Evolutionary conservation across 495 filamentous ascomycete genomes (phyloP).

Genomic region (Penicillium robsamsonii): DNA sequence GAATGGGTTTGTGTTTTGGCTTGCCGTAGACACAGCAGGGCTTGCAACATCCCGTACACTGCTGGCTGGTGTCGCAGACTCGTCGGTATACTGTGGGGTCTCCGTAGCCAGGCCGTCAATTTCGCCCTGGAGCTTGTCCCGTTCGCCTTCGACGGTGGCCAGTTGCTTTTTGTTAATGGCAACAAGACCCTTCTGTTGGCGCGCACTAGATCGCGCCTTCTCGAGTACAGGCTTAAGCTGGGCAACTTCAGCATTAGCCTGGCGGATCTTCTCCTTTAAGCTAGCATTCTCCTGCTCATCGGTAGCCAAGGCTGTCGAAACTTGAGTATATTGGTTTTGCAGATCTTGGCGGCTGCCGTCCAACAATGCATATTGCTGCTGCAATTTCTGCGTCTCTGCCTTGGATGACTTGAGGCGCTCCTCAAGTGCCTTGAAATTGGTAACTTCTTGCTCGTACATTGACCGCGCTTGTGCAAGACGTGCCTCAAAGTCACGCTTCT

Average conservation of each 20-base stretch:
- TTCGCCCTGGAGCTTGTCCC: slow-evolving; percentile 78
- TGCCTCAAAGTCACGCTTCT: slow-evolving; percentile 89
- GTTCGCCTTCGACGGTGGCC: slow-evolving; percentile 79
- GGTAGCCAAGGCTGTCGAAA: slow-evolving; percentile 68
- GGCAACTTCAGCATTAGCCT: slow-evolving; percentile 74
- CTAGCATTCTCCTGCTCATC: slow-evolving; percentile 85
- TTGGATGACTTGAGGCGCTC: slow-evolving; percentile 72
- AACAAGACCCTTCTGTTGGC: slow-evolving; percentile 92
- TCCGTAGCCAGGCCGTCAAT: slow-evolving; percentile 66
- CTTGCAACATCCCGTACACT: slow-evolving; percentile 50
- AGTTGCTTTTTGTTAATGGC: slow-evolving; percentile 98
- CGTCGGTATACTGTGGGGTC: slow-evolving; percentile 35
- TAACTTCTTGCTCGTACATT: slow-evolving; percentile 90
- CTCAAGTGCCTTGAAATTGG: slow-evolving; percentile 78
- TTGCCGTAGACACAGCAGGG: slow-evolving; percentile 70
- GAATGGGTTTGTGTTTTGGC: slow-evolving; percentile 84
- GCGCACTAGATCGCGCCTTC: slow-evolving; percentile 81
- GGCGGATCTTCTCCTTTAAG: slow-evolving; percentile 83
- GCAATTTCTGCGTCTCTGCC: slow-evolving; percentile 77
- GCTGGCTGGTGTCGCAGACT: slow-evolving; percentile 39
- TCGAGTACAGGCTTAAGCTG: slow-evolving; percentile 85
- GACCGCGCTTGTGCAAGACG: slow-evolving; percentile 78
- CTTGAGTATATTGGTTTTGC: slow-evolving; percentile 76
- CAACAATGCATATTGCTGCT: slow-evolving; percentile 75
- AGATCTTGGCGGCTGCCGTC: slow-evolving; percentile 82